These are phyloP conservation scores for Marchantia paleacea DNA, from an alignment of 225 moss, liverwort and hornwort genomes.

Conservation along the genomic window DNA sequence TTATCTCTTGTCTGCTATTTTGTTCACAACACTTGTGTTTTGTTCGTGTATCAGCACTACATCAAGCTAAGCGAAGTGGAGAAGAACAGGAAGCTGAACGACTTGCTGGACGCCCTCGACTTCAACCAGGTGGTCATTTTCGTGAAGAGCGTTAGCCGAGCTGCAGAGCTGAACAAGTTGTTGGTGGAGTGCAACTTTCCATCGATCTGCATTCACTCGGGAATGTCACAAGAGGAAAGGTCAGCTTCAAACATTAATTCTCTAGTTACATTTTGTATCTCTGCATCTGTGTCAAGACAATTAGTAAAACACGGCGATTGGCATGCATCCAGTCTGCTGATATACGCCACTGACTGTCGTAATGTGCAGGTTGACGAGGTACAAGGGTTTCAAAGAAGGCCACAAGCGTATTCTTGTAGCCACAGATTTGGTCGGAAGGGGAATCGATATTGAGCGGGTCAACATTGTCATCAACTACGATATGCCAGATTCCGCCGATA, in stretches of 20 bases:
- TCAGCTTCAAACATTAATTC: constrained; percentile 13
- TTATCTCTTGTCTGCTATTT: not conserved
- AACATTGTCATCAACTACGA: constrained; percentile 97
- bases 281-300: not conserved
- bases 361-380: constrained; percentile 67
- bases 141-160: constrained; percentile 94
- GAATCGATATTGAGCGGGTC: constrained; percentile 95
- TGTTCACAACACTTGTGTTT: not conserved
- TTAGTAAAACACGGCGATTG: not conserved
- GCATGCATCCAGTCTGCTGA: not conserved
- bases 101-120: constrained; percentile 90
- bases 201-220: constrained; percentile 93
- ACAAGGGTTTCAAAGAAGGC: constrained; percentile 98
- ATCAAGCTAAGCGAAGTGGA: constrained; percentile 99
- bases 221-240: constrained; percentile 98
- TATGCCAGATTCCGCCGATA: constrained; percentile 97
- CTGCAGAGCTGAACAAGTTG: constrained; percentile 89
- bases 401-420: constrained; percentile 94
- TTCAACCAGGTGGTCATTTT: constrained; percentile 99
- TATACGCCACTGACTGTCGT: not conserved
- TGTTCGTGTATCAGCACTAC: constrained; percentile 59
- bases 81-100: constrained; percentile 96
- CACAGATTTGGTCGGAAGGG: constrained; percentile 87
- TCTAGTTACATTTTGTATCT: not conserved
- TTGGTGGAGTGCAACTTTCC: constrained; percentile 98